Base-by-base conservation (phyloP, 148 eudicot species). In the Camellia japonica region DNA sequence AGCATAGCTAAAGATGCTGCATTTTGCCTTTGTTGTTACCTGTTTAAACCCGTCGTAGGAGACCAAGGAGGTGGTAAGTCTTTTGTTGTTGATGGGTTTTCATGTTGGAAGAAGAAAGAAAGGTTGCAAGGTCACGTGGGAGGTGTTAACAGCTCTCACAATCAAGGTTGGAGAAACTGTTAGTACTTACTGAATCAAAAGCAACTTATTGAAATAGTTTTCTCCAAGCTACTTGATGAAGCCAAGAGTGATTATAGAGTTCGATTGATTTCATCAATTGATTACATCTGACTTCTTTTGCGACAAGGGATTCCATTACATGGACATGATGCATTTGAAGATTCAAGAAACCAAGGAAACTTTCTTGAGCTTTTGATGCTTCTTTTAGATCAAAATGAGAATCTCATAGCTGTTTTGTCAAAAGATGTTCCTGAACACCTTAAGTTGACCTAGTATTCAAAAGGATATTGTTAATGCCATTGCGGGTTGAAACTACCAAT, bases 321-420 rank as follows among this genome's bases (percentile, higher is more conserved):
- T 3, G 63, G 44, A 14, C 44, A 65, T 20, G 42, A 69, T 38
- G 58, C 47, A 52, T 41, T 7, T 19, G 56, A 12, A 8, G 20
- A 20, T 46, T 72, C 77, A 47, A 42, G 18, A 1, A 79, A 59
- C 43, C 18, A 44, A 61, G 55, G 61, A 58, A 69, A 79, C 42
- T 71, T 79, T 71, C 20, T 62, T 41, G 49, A 49, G 2, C 49
- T 64, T 20, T 20, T 80, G 15, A 2, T 13, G 4, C 52, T 73
- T 63, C 38, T 80, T 49, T 43, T 71, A 6, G 30, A 80, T 49
- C 68, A 73, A 10, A 80, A 73, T 51, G 82, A 60, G 18, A n/a
- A 73, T 19, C 4, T 80, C 0, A 80, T 51, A 11, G n/a, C 10
- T 3, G 78, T 38, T 14, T 49, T 23, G 0, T 74, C 73, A 65